These are phyloP conservation scores for Citrus medica DNA, from an alignment of 345 rosid species.

Conservation along the genomic window DNA sequence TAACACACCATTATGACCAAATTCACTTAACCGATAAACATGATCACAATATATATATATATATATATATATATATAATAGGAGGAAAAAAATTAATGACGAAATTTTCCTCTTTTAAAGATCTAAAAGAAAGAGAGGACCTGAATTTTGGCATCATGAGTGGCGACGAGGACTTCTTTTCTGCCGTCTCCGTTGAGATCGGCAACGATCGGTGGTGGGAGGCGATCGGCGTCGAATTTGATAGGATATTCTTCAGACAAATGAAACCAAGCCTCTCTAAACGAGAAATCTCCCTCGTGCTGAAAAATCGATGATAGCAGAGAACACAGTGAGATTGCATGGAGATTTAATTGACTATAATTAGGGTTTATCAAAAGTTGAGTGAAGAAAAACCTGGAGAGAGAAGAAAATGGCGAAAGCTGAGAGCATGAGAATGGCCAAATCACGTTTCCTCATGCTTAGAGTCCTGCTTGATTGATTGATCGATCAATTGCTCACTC, in stretches of 20 bases:
- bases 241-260: slow-evolving; percentile 80
- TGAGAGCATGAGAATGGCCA: slow-evolving; percentile 90
- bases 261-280: slow-evolving; percentile 92
- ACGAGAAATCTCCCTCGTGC: slow-evolving; percentile 99
- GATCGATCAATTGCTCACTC: slow-evolving; percentile 23
- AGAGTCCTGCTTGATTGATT: not conserved
- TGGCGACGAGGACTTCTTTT: slow-evolving; percentile 83
- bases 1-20: slow-evolving; percentile 5
- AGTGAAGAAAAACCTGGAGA: slow-evolving; percentile 62
- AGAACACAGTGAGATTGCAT: not conserved
- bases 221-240: slow-evolving; percentile 84
- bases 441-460: slow-evolving; percentile 92
- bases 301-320: slow-evolving; percentile 13
- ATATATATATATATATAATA: too few relatives aligned
- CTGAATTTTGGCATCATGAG: slow-evolving; percentile 94
- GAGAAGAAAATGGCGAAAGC: slow-evolving; percentile 99
- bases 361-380: slow-evolving; percentile 14
- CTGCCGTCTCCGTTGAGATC: slow-evolving; percentile 98
- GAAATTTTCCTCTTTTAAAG: not conserved
- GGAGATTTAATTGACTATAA: not conserved
- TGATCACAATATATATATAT: not conserved
- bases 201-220: slow-evolving; percentile 83
- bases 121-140: slow-evolving; percentile 23
- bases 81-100: not conserved
- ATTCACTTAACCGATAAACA: not conserved